Conservation (phyloP, 2,329 filamentous ascomycete species). For the Colletotrichum tropicale region DNA sequence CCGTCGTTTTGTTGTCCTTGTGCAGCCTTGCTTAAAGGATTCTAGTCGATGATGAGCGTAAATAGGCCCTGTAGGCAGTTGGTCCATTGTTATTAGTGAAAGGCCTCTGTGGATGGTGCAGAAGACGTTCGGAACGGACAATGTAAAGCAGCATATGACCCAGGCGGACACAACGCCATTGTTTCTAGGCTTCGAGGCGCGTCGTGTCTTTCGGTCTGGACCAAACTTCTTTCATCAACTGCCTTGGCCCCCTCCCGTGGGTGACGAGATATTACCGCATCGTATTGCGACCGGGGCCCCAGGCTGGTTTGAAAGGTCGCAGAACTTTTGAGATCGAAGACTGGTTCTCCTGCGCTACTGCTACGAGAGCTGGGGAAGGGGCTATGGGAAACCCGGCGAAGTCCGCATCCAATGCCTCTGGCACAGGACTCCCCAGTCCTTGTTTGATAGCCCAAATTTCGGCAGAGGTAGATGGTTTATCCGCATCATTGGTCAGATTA, state of each 20-base stretch:
- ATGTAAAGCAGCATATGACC: too few species aligned
- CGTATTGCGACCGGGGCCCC: neutral
- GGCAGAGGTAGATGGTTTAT: neutral
- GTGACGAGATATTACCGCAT: neutral
- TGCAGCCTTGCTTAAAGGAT: neutral
- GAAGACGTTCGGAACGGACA: too few species aligned
- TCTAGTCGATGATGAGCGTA: neutral
- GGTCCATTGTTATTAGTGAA: too few species aligned
- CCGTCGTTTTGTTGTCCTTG: neutral
- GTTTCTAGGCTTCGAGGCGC: too few species aligned
- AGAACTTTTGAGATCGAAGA: neutral
- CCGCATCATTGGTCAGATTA: neutral
- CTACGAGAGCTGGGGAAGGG: neutral
- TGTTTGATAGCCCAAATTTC: neutral
- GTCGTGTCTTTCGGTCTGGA: too few species aligned
- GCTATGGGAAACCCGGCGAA: neutral
- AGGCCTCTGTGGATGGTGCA: too few species aligned
- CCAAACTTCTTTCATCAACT: neutral
- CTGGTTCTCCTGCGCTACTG: neutral
- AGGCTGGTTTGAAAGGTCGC: neutral
- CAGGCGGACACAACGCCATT: too few species aligned
- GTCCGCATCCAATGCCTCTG: neutral
- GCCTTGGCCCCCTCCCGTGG: neutral
- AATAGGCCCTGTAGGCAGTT: neutral
- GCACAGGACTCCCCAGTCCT: neutral